A percentile compares a stretch with the other conserved stretches of the same genome.
These are phyloP conservation scores for Chrysochromulina parva DNA, from an alignment of 78 protist genomes.

Conservation along the genomic window DNA sequence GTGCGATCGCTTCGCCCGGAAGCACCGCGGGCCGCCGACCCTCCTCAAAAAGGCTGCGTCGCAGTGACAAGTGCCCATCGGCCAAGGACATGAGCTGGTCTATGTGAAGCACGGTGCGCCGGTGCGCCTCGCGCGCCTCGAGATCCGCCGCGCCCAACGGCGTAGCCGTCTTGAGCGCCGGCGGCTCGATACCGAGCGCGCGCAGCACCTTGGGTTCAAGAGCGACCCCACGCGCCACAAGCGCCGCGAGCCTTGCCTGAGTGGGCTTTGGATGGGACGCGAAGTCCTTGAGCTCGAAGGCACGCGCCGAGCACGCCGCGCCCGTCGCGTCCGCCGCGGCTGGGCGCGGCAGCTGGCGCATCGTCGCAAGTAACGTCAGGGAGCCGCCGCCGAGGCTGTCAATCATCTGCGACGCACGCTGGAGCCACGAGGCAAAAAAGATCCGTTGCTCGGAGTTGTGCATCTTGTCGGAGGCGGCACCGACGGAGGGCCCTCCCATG, in stretches of 20 bases:
- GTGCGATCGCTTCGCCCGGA: background rate
- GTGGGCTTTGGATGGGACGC: background rate
- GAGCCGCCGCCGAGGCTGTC: background rate
- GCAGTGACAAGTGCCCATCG: background rate
- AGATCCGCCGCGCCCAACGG: too few relatives aligned
- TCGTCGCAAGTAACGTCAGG: background rate
- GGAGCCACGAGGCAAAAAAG: background rate
- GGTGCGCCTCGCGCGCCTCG: too few relatives aligned
- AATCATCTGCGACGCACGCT: background rate
- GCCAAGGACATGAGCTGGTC: conserved; percentile 12
- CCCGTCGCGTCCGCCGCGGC: too few relatives aligned
- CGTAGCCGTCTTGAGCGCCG: background rate
- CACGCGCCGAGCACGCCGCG: background rate
- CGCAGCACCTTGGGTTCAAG: background rate
- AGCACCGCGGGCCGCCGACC: background rate
- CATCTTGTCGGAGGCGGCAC: background rate
- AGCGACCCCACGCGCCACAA: background rate
- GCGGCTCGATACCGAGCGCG: background rate
- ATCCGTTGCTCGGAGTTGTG: background rate
- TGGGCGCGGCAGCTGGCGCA: too few relatives aligned
- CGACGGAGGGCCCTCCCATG: too few relatives aligned
- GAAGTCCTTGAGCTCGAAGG: background rate
- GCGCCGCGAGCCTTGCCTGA: background rate
- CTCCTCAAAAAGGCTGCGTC: background rate
- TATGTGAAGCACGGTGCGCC: background rate